Evolutionary conservation across 78 protist genomes (phyloP).

Genomic region (Dictyostelium capitatum): DNA sequence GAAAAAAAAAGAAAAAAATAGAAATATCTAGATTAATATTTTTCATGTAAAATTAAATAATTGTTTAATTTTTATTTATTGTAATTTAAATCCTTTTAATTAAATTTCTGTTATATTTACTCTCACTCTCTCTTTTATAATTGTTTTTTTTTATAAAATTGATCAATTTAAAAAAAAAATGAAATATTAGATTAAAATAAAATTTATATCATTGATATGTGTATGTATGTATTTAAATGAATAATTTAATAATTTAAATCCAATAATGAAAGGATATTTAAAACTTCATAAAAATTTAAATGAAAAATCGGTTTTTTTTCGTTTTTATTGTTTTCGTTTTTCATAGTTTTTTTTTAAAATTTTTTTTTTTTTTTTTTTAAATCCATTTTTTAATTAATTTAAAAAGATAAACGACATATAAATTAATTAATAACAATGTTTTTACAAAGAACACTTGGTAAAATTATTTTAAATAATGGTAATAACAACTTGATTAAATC

Average conservation of each 20-base stretch:
- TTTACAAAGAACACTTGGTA: constrained; percentile 11
- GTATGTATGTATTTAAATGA: too few relatives aligned
- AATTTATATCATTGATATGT: too few relatives aligned
- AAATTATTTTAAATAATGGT: constrained; percentile 4
- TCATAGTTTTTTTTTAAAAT: not conserved
- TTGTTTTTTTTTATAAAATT: not conserved
- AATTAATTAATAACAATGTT: too few relatives aligned
- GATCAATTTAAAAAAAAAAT: not conserved
- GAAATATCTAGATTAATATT: too few relatives aligned
- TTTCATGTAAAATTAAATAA: too few relatives aligned
- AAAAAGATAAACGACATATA: not conserved
- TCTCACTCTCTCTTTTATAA: too few relatives aligned
- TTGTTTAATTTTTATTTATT: not conserved
- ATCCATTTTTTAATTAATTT: not conserved
- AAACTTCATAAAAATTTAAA: too few relatives aligned
- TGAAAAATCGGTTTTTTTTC: not conserved
- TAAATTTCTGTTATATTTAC: not conserved
- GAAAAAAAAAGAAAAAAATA: too few relatives aligned
- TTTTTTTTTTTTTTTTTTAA: not conserved
- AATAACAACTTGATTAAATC: not conserved
- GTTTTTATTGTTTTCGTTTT: not conserved
- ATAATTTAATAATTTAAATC: too few relatives aligned
- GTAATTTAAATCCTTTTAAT: not conserved
- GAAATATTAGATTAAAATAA: too few relatives aligned
- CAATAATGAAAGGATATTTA: too few relatives aligned